A percentile compares a stretch with the other conserved stretches of the same genome.
Evolutionary conservation across 208 protist genomes (phyloP).

Genomic region (Trypanosoma rangeli): DNA sequence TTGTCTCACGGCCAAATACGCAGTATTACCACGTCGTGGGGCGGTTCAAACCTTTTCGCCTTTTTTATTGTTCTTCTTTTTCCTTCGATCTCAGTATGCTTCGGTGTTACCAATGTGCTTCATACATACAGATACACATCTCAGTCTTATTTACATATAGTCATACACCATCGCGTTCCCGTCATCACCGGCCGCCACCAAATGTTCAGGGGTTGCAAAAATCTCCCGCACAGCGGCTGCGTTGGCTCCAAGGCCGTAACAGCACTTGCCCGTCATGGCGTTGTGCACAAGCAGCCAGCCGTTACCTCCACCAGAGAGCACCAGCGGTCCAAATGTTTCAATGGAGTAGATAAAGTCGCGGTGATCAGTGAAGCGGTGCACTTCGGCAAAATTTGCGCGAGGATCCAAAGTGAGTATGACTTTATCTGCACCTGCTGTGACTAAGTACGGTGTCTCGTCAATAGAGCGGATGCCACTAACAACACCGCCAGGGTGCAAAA

Average conservation of each 20-base stretch:
- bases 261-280: slow-evolving; percentile 53
- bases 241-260: slow-evolving; percentile 76
- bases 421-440: slow-evolving; percentile 82
- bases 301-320: slow-evolving; percentile 73
- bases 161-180: slow-evolving; percentile 82
- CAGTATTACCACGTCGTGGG: not conserved
- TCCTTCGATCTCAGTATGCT: not conserved
- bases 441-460: slow-evolving; percentile 43
- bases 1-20: not conserved
- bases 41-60: not conserved
- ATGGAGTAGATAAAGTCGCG: slow-evolving; percentile 84
- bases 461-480: slow-evolving; percentile 55
- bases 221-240: slow-evolving; percentile 77
- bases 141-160: slow-evolving; percentile 15
- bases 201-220: slow-evolving; percentile 35
- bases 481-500: slow-evolving; percentile 72
- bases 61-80: slow-evolving; percentile 11
- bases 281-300: slow-evolving; percentile 86
- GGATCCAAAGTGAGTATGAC: slow-evolving; percentile 70
- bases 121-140: not conserved
- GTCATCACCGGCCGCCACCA: slow-evolving; percentile 81
- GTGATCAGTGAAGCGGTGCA: slow-evolving; percentile 65
- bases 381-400: slow-evolving; percentile 36
- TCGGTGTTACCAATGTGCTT: not conserved
- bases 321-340: slow-evolving; percentile 56